A percentile compares a stretch with the other conserved stretches of the same genome.
Conservation (phyloP, 352 stramenopile genomes). For the Phytophthora gonapodyides region DNA sequence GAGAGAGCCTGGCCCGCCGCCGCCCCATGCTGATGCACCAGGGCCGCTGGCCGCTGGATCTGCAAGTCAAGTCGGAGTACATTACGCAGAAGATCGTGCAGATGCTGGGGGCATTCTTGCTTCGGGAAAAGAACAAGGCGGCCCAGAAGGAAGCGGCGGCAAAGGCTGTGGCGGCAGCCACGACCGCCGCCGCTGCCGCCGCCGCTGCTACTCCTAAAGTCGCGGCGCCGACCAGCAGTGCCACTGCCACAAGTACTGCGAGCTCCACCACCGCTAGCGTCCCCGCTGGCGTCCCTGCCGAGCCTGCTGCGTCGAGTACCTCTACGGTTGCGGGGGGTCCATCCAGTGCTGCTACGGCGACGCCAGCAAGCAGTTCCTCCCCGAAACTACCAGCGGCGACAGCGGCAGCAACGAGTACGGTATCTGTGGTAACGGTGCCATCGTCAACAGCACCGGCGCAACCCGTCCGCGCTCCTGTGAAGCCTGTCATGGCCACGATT, state of each 20-base stretch:
- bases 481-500: conserved; percentile 35
- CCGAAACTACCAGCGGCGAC: not conserved
- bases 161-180: not conserved
- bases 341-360: not conserved
- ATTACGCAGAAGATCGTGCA: conserved; percentile 61
- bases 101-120: conserved; percentile 40
- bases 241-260: not conserved
- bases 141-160: conserved; percentile 16
- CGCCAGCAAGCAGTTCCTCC: not conserved
- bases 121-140: conserved; percentile 34
- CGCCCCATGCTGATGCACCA: conserved; percentile 45
- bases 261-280: not conserved
- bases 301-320: not conserved
- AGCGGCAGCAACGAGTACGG: not conserved
- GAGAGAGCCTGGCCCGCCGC: conserved; percentile 41
- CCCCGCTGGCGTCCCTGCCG: not conserved
- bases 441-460: conserved; percentile 10
- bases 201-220: conserved; percentile 6
- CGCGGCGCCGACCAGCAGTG: not conserved
- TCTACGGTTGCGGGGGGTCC: not conserved
- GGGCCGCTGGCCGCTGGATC: conserved; percentile 50
- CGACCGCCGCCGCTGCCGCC: conserved; percentile 5
- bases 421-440: not conserved
- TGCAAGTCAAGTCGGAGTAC: conserved; percentile 65
- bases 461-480: conserved; percentile 7